phyloP scores from a whole-genome alignment of 208 protist species.

The Trypanosoma vivax region DNA sequence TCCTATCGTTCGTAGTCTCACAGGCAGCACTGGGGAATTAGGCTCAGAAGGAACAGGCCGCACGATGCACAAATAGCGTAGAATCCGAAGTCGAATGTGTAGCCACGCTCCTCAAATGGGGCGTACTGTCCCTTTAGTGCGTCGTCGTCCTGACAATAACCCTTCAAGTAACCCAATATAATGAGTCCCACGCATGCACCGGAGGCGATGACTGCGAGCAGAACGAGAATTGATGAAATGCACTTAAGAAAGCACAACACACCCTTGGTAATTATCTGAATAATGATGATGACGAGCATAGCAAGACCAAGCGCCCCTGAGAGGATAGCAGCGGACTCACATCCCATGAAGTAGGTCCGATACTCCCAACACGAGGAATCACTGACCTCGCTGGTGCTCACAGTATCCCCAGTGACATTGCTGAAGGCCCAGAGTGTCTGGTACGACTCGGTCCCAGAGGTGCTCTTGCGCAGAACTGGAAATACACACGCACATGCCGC shows the following conservation, averaged over 20 bases:
- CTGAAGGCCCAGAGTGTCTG: background rate
- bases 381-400: background rate
- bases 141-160: slow-evolving; percentile 1
- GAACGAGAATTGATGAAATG: background rate
- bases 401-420: background rate
- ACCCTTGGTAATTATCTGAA: background rate
- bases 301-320: background rate
- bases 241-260: background rate
- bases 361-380: background rate
- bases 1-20: too few relatives aligned
- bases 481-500: slow-evolving; percentile 1
- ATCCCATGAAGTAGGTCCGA: background rate
- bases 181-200: slow-evolving; percentile 4
- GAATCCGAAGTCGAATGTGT: background rate
- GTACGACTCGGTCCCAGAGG: background rate
- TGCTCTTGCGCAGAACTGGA: background rate
- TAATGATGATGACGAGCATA: slow-evolving; percentile 4
- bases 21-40: background rate
- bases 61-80: background rate
- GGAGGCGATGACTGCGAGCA: background rate
- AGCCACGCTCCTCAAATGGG: background rate
- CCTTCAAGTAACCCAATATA: slow-evolving; percentile 9
- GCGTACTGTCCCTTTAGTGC: background rate
- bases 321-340: background rate
- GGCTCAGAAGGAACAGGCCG: background rate